Conservation (phyloP, 2,329 filamentous ascomycete genomes). For the Fusarium odoratissimum region DNA sequence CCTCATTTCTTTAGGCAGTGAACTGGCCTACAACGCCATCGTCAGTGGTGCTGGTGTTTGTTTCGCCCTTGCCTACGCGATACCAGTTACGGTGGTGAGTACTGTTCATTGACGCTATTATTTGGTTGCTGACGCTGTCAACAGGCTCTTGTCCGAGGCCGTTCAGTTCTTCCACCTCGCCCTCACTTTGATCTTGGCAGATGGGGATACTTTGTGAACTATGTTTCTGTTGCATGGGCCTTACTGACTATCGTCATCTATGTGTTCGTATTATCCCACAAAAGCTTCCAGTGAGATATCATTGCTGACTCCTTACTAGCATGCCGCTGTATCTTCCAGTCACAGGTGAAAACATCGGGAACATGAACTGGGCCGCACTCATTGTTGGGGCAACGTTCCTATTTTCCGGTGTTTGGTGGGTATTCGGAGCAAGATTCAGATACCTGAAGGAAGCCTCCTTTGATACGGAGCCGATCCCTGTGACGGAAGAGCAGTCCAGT, state of each 20-base stretch:
- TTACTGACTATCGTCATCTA: constrained; percentile 4
- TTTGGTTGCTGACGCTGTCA: background rate
- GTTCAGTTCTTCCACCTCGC: background rate
- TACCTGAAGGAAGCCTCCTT: background rate
- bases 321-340: constrained; percentile 22
- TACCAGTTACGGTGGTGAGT: constrained; percentile 12
- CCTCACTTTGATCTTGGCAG: constrained; percentile 14
- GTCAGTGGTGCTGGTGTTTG: constrained; percentile 7
- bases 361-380: constrained; percentile 23
- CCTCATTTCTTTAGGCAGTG: constrained; percentile 12
- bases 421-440: background rate
- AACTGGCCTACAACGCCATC: constrained; percentile 18
- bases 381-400: constrained; percentile 10
- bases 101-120: fast-evolving
- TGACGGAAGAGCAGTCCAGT: fast-evolving
- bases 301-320: background rate
- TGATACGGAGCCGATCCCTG: fast-evolving
- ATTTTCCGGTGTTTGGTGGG: constrained; percentile 8
- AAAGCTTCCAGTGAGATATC: fast-evolving
- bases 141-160: constrained; percentile 5
- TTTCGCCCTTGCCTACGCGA: constrained; percentile 5
- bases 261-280: background rate
- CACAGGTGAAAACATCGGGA: constrained; percentile 1
- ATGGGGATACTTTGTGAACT: constrained; percentile 18
- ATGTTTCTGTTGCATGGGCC: constrained; percentile 8